Evolutionary conservation across 192 early-diverging fungal species (phyloP).

Genomic region (Podila epigama): DNA sequence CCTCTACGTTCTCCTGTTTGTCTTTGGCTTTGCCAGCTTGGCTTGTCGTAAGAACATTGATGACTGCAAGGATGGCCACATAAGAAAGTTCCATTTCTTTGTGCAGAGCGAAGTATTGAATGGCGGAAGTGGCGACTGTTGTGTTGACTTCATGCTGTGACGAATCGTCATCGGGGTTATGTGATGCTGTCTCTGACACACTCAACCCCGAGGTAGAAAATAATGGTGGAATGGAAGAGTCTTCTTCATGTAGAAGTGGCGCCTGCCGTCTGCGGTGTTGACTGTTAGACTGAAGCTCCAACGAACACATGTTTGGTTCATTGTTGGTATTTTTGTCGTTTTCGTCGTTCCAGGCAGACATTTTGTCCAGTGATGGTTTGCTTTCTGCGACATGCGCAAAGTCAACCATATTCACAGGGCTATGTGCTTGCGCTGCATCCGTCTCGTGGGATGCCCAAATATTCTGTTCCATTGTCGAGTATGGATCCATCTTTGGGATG

Average conservation of each 20-base stretch:
- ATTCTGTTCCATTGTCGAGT: neutral
- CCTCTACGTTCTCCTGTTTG: neutral
- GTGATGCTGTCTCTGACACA: no score
- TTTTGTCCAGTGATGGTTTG: no score
- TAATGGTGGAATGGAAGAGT: no score
- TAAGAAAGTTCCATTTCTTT: conserved; percentile 29
- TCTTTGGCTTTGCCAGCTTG: neutral
- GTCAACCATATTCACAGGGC: no score
- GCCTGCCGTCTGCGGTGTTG: no score
- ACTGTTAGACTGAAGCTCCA: no score
- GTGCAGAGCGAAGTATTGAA: conserved; percentile 18
- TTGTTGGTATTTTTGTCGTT: no score
- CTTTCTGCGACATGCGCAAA: no score
- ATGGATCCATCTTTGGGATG: neutral
- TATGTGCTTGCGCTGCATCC: neutral
- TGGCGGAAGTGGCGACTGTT: neutral
- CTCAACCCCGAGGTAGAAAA: no score
- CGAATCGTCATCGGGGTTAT: neutral
- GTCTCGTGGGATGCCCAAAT: neutral
- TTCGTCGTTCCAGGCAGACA: no score
- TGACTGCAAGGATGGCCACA: conserved; percentile 19
- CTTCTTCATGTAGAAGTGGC: no score
- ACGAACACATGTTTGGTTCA: no score
- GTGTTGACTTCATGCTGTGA: conserved; percentile 6
- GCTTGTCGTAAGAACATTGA: conserved; percentile 16